Evolutionary conservation across 2,329 filamentous ascomycete genomes (phyloP), one percentile per base, ranked within the genome.

Genomic region (Diaporthe helianthi): DNA sequence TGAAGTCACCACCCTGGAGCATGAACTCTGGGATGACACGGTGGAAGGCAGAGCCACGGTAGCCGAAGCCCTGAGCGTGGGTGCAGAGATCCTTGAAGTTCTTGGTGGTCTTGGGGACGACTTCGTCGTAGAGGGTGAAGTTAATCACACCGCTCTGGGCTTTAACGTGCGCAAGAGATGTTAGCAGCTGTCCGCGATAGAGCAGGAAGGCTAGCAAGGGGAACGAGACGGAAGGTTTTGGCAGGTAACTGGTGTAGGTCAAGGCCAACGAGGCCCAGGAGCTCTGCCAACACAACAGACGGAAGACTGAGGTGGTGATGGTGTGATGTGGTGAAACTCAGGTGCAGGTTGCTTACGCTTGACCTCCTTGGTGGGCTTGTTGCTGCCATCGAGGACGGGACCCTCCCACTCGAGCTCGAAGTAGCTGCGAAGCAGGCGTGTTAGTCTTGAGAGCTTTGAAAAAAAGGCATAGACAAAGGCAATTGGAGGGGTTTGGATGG

Each of bases 1-100:
- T 97, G 86, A 97, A 97, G 88, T 97, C 93, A 88, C 93, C 93
- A 81, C 93, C 94, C 88, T 97, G 94, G 77, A 97, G 91, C 94
- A 97, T 97, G 88, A 97, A 97, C 69, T 93, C 82, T 76, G 92
- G 92, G 83, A 97, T 97, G 83, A 97, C 91, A 77, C 94, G 93
- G 89, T 97, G 93, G 91, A 97, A 97, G 75, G 87, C 86, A 76
- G 93, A 96, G 79, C 89, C 89, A 81, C 88, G 82, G 87, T 97
- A 97, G 76, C 93, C 93, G 82, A 92, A 90, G 79, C 92, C 93
- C 84, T 93, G 89, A 86, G 92, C 87, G 75, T 86, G 87, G 73
- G 90, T 93, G 91, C 92, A 94, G 78, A 96, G 92, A 80, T 89
- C 89, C 75, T 87, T 88, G 90, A 97, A 97, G 89, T 96, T 96